Evolutionary conservation across 345 rosid species (phyloP).

Genomic region (Toxicodendron radicans): DNA sequence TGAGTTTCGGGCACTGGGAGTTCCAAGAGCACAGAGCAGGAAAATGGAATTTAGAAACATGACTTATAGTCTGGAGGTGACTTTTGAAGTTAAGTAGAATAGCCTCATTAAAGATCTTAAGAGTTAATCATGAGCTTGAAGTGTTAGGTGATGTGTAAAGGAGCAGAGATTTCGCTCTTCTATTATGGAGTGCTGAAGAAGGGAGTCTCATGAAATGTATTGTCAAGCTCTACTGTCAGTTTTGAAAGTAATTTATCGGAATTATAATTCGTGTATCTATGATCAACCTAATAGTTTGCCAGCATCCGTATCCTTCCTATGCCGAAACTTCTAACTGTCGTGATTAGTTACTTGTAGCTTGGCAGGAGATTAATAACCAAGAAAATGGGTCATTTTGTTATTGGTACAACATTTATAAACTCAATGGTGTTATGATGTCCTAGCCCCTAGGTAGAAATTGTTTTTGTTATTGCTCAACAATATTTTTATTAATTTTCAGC

Average conservation of each 20-base stretch:
- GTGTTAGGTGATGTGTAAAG: background rate
- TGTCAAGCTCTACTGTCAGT: background rate
- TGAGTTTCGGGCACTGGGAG: background rate
- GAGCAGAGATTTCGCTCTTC: background rate
- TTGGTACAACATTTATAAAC: background rate
- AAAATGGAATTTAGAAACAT: background rate
- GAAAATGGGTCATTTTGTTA: background rate
- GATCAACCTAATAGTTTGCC: background rate
- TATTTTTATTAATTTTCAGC: background rate
- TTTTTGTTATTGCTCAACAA: background rate
- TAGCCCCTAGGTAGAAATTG: background rate
- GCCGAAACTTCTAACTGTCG: background rate
- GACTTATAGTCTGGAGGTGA: background rate
- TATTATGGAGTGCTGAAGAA: background rate
- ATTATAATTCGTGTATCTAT: slow-evolving; percentile 10
- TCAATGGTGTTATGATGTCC: background rate
- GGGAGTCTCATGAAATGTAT: background rate
- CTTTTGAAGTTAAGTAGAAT: background rate
- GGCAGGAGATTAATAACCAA: background rate
- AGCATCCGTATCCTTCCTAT: background rate
- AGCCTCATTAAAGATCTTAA: background rate
- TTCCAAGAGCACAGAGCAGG: background rate
- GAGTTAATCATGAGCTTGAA: background rate
- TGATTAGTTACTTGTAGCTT: slow-evolving; percentile 2
- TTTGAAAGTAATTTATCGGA: background rate